These are phyloP conservation scores for Scheffersomyces spartinae DNA, from an alignment of 805 yeast species.

Conservation along the genomic window DNA sequence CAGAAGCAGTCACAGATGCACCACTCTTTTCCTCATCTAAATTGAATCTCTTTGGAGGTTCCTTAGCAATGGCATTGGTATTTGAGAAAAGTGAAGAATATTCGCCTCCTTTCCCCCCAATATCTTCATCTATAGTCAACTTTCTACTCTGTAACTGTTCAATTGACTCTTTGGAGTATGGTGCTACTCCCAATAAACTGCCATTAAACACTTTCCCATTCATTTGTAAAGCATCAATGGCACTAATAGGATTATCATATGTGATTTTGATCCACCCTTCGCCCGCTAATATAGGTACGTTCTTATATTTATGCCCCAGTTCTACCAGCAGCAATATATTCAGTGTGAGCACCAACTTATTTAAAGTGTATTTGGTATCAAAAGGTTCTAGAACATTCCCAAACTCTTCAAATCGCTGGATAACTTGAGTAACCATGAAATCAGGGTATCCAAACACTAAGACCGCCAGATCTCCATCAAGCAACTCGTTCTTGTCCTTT, in stretches of 20 bases:
- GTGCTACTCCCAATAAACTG: conserved; percentile 52
- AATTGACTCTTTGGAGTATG: conserved; percentile 49
- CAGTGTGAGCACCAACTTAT: too few species aligned
- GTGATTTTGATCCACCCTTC: conserved; percentile 88
- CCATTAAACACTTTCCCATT: conserved; percentile 68
- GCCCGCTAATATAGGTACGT: conserved; percentile 69
- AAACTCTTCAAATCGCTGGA: conserved; percentile 65
- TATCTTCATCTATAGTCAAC: conserved; percentile 33
- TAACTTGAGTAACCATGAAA: conserved; percentile 49
- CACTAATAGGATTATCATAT: conserved; percentile 62
- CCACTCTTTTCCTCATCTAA: too few species aligned
- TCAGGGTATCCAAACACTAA: conserved; percentile 87
- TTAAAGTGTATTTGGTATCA: conserved; percentile 19
- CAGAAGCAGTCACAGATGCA: too few species aligned
- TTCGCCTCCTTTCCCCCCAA: too few species aligned
- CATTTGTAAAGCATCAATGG: conserved; percentile 75
- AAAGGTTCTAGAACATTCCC: conserved; percentile 75
- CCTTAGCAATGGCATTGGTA: conserved; percentile 2
- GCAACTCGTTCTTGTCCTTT: conserved; percentile 6
- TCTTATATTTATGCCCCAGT: too few species aligned
- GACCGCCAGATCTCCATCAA: conserved; percentile 48
- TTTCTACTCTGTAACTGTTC: conserved; percentile 44
- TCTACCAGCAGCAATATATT: too few species aligned
- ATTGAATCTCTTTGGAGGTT: too few species aligned
- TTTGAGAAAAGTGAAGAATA: conserved; percentile 1